Percentiles rank a stretch among this genome's conserved stretches.
Evolutionary conservation across 1,139 yeast genomes (phyloP).

Genomic region (Schizosaccharomyces versatilis): DNA sequence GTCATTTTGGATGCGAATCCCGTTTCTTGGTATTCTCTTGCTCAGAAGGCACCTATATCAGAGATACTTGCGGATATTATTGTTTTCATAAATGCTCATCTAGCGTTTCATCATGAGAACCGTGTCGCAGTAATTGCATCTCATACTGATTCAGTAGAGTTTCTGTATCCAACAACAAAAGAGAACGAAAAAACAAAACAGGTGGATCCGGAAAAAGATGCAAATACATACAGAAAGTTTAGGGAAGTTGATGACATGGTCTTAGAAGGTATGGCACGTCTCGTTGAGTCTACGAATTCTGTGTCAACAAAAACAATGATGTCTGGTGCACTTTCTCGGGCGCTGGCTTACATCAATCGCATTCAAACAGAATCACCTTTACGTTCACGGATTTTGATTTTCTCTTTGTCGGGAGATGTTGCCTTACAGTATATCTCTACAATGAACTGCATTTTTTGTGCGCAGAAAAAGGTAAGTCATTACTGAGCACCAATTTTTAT

Average conservation of each 20-base stretch:
- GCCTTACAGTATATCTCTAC: conserved; percentile 72
- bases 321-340: conserved; percentile 60
- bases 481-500: neutral
- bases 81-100: conserved; percentile 63
- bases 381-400: conserved; percentile 50
- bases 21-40: conserved; percentile 42
- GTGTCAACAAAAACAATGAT: conserved; percentile 27
- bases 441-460: conserved; percentile 91
- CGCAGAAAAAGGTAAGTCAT: conserved; percentile 47
- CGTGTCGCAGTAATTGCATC: conserved; percentile 67
- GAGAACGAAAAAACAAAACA: neutral
- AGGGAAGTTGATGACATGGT: conserved; percentile 60
- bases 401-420: conserved; percentile 58
- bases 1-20: conserved; percentile 66
- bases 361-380: conserved; percentile 21
- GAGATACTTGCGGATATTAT: conserved; percentile 39
- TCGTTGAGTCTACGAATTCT: conserved; percentile 21
- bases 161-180: conserved; percentile 39
- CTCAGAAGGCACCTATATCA: conserved; percentile 25
- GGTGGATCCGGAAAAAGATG: conserved; percentile 8
- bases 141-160: conserved; percentile 46
- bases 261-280: conserved; percentile 33
- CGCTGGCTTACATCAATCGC: conserved; percentile 60
- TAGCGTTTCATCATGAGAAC: conserved; percentile 67
- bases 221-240: conserved; percentile 62